These are phyloP conservation scores for Xylaria hypoxylon DNA, from an alignment of 2,329 filamentous ascomycete genomes.

Conservation along the genomic window DNA sequence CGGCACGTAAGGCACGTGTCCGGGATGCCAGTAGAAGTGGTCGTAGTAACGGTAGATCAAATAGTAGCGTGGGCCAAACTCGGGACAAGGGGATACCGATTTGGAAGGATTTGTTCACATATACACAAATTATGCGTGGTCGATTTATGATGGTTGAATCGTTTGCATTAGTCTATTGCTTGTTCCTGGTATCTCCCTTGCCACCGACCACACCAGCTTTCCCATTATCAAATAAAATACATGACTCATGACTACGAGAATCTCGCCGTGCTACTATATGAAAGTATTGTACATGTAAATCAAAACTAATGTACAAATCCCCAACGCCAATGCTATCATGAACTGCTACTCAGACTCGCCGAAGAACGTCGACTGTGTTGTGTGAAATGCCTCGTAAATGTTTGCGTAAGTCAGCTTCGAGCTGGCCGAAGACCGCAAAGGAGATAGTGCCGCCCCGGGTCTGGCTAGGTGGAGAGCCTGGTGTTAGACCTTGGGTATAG, in stretches of 20 bases:
- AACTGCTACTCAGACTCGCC: constrained; percentile 30
- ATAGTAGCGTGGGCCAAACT: constrained; percentile 31
- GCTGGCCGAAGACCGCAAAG: constrained; percentile 39
- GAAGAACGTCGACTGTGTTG: constrained; percentile 36
- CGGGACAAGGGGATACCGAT: constrained; percentile 16
- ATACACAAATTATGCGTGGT: constrained; percentile 8
- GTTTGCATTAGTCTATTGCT: constrained; percentile 33
- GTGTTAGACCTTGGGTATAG: constrained; percentile 26
- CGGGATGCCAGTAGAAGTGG: constrained; percentile 7
- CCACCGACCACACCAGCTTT: constrained; percentile 11
- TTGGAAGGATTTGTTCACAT: constrained; percentile 29
- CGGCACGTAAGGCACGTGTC: constrained; percentile 37
- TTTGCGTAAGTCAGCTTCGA: constrained; percentile 40
- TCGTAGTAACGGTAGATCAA: constrained; percentile 23
- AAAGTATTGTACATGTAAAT: constrained; percentile 36
- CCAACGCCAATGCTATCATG: constrained; percentile 33
- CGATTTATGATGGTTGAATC: constrained; percentile 17
- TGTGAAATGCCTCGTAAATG: constrained; percentile 39
- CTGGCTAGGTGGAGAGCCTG: constrained; percentile 17
- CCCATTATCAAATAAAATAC: constrained; percentile 34
- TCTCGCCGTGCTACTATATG: constrained; percentile 14
- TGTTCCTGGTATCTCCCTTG: constrained; percentile 17
- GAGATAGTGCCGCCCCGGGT: constrained; percentile 35
- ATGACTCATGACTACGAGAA: constrained; percentile 18
- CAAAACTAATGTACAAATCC: constrained; percentile 35